Percentiles rank a stretch among this genome's conserved stretches.
Conservation (phyloP, 2,329 filamentous ascomycete species). For the Sporothrix dimorphospora region DNA sequence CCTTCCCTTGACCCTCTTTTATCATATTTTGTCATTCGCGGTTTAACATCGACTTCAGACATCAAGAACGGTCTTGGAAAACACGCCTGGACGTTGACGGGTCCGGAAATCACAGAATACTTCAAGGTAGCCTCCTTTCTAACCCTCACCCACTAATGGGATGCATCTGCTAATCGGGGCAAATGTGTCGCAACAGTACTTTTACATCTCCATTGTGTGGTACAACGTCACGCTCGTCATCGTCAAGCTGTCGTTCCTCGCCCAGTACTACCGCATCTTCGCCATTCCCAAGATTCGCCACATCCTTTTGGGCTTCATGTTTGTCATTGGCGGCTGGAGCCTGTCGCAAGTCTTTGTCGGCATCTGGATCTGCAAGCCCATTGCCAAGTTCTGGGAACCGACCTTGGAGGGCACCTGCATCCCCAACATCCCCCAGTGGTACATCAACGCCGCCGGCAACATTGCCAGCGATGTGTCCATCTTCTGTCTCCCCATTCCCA, state of each 20-base stretch:
- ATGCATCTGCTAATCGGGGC: too few relatives aligned
- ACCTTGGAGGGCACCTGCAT: constrained; percentile 39
- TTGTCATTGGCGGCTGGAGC: constrained; percentile 14
- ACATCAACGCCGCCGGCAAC: constrained; percentile 44
- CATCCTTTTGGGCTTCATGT: background rate
- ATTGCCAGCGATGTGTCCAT: constrained; percentile 45
- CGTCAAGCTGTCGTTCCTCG: constrained; percentile 21
- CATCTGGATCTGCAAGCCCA: constrained; percentile 43
- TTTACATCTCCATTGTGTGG: constrained; percentile 14
- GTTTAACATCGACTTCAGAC: background rate
- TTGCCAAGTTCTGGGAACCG: constrained; percentile 44
- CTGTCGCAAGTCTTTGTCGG: constrained; percentile 20
- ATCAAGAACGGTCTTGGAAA: constrained; percentile 22
- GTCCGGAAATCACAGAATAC: background rate
- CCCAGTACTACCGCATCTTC: constrained; percentile 26
- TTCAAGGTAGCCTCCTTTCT: background rate
- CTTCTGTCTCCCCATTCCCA: constrained; percentile 44
- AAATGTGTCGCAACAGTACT: constrained; percentile 3
- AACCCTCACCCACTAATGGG: background rate
- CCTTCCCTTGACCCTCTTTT: too few relatives aligned
- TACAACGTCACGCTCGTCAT: constrained; percentile 19
- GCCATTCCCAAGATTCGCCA: constrained; percentile 16
- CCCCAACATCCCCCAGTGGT: constrained; percentile 43
- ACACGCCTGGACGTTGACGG: constrained; percentile 8
- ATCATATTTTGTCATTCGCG: too few relatives aligned